These are phyloP conservation scores for Phalaenopsis hybrid DNA, from an alignment of 116 monocot genomes.

Conservation along the genomic window DNA sequence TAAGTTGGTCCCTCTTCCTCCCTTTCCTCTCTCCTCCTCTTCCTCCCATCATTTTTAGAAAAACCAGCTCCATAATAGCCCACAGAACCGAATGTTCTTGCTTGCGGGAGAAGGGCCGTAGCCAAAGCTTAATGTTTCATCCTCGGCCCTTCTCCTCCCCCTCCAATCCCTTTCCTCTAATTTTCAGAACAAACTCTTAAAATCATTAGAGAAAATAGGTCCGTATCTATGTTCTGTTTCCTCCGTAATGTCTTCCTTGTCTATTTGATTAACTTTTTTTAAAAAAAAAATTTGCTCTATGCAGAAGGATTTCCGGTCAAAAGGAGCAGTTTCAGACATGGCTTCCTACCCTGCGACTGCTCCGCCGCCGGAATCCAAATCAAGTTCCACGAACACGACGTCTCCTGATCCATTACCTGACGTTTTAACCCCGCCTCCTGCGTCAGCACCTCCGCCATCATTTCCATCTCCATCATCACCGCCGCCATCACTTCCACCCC, in stretches of 20 bases:
- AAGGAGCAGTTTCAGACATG: slow-evolving; percentile 16
- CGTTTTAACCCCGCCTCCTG: background rate
- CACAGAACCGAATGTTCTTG: background rate
- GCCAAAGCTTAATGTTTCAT: slow-evolving; percentile 1
- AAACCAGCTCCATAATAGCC: background rate
- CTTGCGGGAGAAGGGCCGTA: background rate
- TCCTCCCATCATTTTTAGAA: background rate
- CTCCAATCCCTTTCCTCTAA: background rate
- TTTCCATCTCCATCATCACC: slow-evolving; percentile 6
- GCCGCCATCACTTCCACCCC: background rate
- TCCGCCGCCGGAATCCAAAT: background rate
- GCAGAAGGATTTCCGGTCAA: background rate
- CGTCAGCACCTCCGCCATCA: background rate
- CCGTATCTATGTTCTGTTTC: background rate
- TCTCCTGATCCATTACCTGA: slow-evolving; percentile 9
- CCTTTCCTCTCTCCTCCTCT: background rate
- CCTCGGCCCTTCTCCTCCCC: background rate
- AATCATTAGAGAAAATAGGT: background rate
- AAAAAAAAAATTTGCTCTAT: background rate
- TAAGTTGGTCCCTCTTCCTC: background rate
- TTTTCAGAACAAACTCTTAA: background rate
- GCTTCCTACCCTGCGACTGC: slow-evolving; percentile 33
- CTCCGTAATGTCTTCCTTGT: background rate
- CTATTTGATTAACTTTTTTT: background rate
- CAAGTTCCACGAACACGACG: background rate